Percentiles rank a stretch among this genome's conserved stretches.
These are phyloP conservation scores for Pestalotiopsis sp. DNA, from an alignment of 2,329 filamentous ascomycete genomes.

Conservation along the genomic window DNA sequence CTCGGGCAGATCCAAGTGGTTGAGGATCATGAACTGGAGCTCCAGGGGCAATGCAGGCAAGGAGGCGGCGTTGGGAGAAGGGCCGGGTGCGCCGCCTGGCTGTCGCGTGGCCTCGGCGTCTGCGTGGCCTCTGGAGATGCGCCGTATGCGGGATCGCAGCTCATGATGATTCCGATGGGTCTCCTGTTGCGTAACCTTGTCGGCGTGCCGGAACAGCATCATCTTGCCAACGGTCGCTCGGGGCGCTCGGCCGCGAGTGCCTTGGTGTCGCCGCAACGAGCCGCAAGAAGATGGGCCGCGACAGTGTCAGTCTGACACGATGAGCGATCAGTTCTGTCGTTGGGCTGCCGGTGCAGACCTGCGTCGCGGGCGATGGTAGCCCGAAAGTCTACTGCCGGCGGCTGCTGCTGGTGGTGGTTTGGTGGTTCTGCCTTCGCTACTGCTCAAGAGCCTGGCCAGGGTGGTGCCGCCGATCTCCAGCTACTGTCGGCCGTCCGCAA, in stretches of 20 bases:
- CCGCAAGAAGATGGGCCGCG: not conserved
- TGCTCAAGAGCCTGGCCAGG: not conserved
- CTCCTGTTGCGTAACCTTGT: not conserved
- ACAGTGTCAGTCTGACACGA: not conserved
- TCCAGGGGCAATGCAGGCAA: slow-evolving; percentile 27
- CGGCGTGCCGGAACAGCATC: not conserved
- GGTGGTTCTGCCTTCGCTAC: not conserved
- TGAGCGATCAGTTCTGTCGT: not conserved
- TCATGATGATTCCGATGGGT: not conserved
- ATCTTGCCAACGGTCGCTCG: not conserved
- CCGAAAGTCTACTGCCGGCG: not conserved
- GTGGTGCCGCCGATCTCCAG: slow-evolving; percentile 11
- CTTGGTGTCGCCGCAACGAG: not conserved
- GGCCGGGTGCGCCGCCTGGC: not conserved
- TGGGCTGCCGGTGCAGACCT: not conserved
- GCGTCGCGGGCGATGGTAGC: not conserved
- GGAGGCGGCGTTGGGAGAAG: too few relatives aligned
- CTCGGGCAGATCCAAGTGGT: slow-evolving; percentile 26
- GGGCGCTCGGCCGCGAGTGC: not conserved
- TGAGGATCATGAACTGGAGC: slow-evolving; percentile 29
- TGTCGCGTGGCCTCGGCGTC: not conserved
- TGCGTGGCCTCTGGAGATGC: not conserved
- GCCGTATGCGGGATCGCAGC: not conserved
- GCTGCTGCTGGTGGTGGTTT: too few relatives aligned
- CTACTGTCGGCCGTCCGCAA: slow-evolving; percentile 8